phyloP scores from a whole-genome alignment of 805 yeast genomes.

The Yamadazyma philogaea region DNA sequence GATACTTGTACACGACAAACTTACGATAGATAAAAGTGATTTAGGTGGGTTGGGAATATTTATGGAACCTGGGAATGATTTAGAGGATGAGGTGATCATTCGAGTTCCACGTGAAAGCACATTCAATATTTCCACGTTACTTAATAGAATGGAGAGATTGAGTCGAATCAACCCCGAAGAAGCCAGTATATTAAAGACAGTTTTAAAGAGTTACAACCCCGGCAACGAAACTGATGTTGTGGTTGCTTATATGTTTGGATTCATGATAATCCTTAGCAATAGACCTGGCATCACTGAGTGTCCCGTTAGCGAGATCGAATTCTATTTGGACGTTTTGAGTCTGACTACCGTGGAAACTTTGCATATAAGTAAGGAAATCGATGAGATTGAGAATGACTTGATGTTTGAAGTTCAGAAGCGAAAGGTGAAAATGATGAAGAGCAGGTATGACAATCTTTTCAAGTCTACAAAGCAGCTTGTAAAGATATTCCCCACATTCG shows the following conservation, averaged over 20 bases:
- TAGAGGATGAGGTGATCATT: conserved; percentile 17
- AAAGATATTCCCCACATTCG: conserved; percentile 11
- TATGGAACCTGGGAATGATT: conserved; percentile 8
- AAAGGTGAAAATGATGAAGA: conserved; percentile 7
- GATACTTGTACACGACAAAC: conserved; percentile 15
- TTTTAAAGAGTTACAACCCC: conserved; percentile 23
- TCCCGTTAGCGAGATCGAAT: conserved; percentile 10
- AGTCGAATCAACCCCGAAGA: conserved; percentile 18
- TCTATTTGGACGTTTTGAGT: conserved; percentile 20
- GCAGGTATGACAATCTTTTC: conserved; percentile 12
- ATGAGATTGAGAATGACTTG: conserved; percentile 6
- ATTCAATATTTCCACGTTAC: conserved; percentile 22
- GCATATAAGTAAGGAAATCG: background rate
- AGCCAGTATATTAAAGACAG: conserved; percentile 19
- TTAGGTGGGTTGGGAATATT: conserved; percentile 35
- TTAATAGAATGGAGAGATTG: conserved; percentile 18
- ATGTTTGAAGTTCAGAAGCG: conserved; percentile 8
- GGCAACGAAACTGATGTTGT: conserved; percentile 28
- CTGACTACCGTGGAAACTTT: conserved; percentile 15
- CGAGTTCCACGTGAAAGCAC: conserved; percentile 18
- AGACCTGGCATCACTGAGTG: background rate
- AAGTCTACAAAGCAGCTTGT: conserved; percentile 8
- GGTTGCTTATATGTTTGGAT: conserved; percentile 23
- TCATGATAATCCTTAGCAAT: conserved; percentile 16
- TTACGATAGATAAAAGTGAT: conserved; percentile 19